These are phyloP conservation scores for Myriangium duriaei DNA, from an alignment of 2,329 filamentous ascomycete genomes.

Conservation along the genomic window DNA sequence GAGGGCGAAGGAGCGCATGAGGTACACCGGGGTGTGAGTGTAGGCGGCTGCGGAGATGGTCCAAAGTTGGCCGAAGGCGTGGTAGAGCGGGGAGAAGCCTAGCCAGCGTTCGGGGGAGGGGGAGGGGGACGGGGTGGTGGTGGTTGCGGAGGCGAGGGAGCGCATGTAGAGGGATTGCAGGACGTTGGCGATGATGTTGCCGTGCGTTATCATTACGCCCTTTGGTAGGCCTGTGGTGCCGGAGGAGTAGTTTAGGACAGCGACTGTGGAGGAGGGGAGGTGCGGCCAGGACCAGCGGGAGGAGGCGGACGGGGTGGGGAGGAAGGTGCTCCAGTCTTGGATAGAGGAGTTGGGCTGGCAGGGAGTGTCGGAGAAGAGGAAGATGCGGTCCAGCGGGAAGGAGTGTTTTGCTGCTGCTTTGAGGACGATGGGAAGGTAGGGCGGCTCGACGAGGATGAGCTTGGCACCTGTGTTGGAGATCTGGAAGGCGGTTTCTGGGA, in stretches of 20 bases:
- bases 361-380: constrained; percentile 35
- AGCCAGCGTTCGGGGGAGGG: constrained; percentile 25
- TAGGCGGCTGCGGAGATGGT: constrained; percentile 26
- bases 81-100: constrained; percentile 22
- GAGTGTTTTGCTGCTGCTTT: constrained; percentile 30
- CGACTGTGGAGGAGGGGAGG: constrained; percentile 21
- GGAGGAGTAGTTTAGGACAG: constrained; percentile 19
- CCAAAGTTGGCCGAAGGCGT: constrained; percentile 27
- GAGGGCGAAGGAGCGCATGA: constrained; percentile 29
- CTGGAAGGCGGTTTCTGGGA: constrained; percentile 39
- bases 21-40: constrained; percentile 23
- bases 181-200: constrained; percentile 30
- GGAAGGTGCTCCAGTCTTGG: constrained; percentile 31
- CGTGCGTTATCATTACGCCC: constrained; percentile 34
- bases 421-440: constrained; percentile 31
- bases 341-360: constrained; percentile 23
- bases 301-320: constrained; percentile 12
- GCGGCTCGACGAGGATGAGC: constrained; percentile 38
- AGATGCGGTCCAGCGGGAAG: constrained; percentile 33
- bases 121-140: background rate
- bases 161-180: constrained; percentile 28
- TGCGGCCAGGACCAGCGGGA: constrained; percentile 23
- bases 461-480: constrained; percentile 40
- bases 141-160: constrained; percentile 18
- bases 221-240: constrained; percentile 33